These are phyloP conservation scores for Plenodomus biglobosus DNA, from an alignment of 2,329 filamentous ascomycete genomes.

Conservation along the genomic window DNA sequence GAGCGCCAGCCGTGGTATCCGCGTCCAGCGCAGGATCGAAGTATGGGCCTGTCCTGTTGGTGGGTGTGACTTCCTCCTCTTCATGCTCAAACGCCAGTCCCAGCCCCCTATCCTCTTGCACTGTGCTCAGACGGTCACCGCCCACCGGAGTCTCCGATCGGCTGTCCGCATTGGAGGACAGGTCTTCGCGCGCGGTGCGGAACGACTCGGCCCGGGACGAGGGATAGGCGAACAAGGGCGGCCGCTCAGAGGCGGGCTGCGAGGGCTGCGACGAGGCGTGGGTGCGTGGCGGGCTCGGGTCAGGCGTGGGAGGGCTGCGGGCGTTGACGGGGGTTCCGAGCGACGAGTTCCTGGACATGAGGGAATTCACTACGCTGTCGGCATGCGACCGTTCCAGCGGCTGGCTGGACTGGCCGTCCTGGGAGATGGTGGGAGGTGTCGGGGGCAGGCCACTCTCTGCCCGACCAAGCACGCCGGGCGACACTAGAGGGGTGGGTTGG, in stretches of 20 bases:
- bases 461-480: slow-evolving; percentile 26
- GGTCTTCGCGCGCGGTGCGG: slow-evolving; percentile 49
- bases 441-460: slow-evolving; percentile 47
- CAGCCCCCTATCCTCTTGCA: slow-evolving; percentile 37
- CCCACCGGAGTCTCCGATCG: slow-evolving; percentile 29
- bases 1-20: slow-evolving; percentile 13
- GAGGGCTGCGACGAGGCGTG: slow-evolving; percentile 15
- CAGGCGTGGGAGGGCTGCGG: slow-evolving; percentile 44
- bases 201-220: slow-evolving; percentile 52
- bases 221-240: slow-evolving; percentile 37
- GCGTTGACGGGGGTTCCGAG: slow-evolving; percentile 48
- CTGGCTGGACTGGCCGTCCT: slow-evolving; percentile 29
- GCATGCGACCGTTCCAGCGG: slow-evolving; percentile 37
- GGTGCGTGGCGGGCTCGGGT: slow-evolving; percentile 41
- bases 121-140: slow-evolving; percentile 30
- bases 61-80: slow-evolving; percentile 37
- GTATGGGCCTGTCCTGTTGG: slow-evolving; percentile 18
- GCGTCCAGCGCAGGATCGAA: slow-evolving; percentile 13
- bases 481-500: slow-evolving; percentile 32
- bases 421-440: slow-evolving; percentile 48
- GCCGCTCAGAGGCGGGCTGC: slow-evolving; percentile 24
- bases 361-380: slow-evolving; percentile 44
- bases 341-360: slow-evolving; percentile 44
- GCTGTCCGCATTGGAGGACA: slow-evolving; percentile 39
- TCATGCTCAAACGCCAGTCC: slow-evolving; percentile 39